Evolutionary conservation across 2,329 filamentous ascomycete species (phyloP), one percentile per base, ranked within the genome.

Genomic region (Ceratocystis ficicola): DNA sequence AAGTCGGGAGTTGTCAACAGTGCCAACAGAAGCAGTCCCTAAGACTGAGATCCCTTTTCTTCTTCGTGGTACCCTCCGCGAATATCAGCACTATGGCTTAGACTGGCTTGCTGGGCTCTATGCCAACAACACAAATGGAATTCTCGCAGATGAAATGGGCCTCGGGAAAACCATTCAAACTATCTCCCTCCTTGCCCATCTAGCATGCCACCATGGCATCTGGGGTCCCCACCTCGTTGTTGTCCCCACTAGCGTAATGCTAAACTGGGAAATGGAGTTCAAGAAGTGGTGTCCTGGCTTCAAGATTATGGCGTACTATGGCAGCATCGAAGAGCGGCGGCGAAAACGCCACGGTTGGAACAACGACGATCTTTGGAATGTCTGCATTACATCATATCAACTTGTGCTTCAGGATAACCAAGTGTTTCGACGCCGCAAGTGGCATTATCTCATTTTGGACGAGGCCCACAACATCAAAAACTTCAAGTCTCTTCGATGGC

Each of bases 191-290:
- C 80, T 99, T 46, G 94, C 94, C 3, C 93, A 99, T 73, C 81
- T 99, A 44, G 94, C 95, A 7, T 92, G 92, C 69, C 83, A 90
- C 48, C 89, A 96, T 73, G 85, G 91, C 72, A 86, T 95, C 4
- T 99, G 94, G 95, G 94, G 95, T 0, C 91, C 94, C 0, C 94
- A 99, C 78, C 79, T 99, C 28, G 90, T 99, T 62, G 88, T 99
- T 68, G 94, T 99, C 1, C 94, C 94, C 1, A 99, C 94, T 1
- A 97, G 92, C 75, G 95, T 99, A 62, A 96, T 99, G 82, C 84
- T 99, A 69, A 99, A 99, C 73, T 99, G 94, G 94, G 95, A 99
- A 75, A 97, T 97, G 88, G 94, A 99, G 76, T 99, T 99, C 81
- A 97, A 97, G 73, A 99, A 99, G 74, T 99, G 93, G 85, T 90